Percentiles rank a stretch among this genome's conserved stretches.
These are phyloP conservation scores for Nectriaceae sp. DNA, from an alignment of 2,329 filamentous ascomycete genomes.

Conservation along the genomic window DNA sequence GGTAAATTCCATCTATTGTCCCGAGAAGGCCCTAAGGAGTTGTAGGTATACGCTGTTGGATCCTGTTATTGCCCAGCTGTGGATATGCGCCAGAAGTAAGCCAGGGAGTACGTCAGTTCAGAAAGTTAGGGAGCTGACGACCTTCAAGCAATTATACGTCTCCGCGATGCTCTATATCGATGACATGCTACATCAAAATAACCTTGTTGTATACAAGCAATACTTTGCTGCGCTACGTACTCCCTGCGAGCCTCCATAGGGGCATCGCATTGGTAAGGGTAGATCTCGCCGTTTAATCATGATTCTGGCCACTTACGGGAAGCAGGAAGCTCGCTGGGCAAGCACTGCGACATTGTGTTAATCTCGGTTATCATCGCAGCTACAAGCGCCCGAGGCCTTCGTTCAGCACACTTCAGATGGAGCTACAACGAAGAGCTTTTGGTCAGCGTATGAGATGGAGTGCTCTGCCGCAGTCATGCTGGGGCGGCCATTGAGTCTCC, in stretches of 20 bases:
- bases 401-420: not conserved
- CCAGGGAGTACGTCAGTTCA: not conserved
- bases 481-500: conserved; percentile 7
- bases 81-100: conserved; percentile 4
- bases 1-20: too few relatives aligned
- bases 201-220: conserved; percentile 30
- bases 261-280: not conserved
- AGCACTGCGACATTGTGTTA: conserved; percentile 10
- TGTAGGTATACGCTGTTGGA: conserved; percentile 11
- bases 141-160: conserved; percentile 6
- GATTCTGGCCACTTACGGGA: not conserved
- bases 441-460: conserved; percentile 11
- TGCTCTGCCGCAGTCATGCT: conserved; percentile 3
- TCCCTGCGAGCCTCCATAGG: conserved; percentile 10
- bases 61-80: conserved; percentile 4
- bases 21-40: too few relatives aligned
- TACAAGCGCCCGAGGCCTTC: not conserved
- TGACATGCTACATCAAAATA: conserved; percentile 19
- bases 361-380: conserved; percentile 11
- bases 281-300: not conserved
- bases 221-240: conserved; percentile 31
- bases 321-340: conserved; percentile 11
- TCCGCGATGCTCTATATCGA: conserved; percentile 4
- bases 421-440: conserved; percentile 9
- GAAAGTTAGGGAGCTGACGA: not conserved